These are phyloP conservation scores for Agapanthus africanus DNA, from an alignment of 106 monocot genomes.

Conservation along the genomic window DNA sequence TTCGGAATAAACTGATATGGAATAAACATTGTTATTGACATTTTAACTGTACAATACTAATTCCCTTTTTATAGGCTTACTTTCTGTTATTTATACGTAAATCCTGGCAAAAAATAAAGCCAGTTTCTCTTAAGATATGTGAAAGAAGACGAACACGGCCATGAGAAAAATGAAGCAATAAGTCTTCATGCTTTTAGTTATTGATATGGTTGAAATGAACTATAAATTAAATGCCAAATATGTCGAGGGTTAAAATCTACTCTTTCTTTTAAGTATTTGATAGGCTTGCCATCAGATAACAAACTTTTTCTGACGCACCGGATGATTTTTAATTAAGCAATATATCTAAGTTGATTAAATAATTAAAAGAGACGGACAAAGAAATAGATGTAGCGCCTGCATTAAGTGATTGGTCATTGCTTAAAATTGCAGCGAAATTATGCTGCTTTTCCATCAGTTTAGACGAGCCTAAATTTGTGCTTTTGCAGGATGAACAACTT, in stretches of 20 bases:
- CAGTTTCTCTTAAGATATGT: too few species aligned
- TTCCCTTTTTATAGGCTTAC: neutral
- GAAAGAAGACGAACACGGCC: too few species aligned
- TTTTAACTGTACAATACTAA: too few species aligned
- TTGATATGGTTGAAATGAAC: too few species aligned
- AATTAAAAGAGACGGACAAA: neutral
- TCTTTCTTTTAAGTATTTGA: neutral
- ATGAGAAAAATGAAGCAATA: too few species aligned
- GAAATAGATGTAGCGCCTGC: constrained; percentile 30
- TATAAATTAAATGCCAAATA: too few species aligned
- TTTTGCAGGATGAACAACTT: constrained; percentile 35
- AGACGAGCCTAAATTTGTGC: constrained; percentile 58
- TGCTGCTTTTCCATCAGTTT: constrained; percentile 50
- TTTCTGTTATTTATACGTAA: neutral
- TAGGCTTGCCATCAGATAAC: neutral
- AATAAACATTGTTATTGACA: too few species aligned
- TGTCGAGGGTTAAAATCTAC: neutral
- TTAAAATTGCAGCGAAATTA: constrained; percentile 56
- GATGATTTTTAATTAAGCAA: neutral
- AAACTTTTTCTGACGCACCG: neutral
- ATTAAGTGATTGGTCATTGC: constrained; percentile 28
- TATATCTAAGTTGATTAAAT: neutral
- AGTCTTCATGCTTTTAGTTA: too few species aligned
- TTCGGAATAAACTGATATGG: too few species aligned
- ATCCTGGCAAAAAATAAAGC: neutral